Conservation (phyloP, 2,329 filamentous ascomycete genomes). For the Phialophora chinensis region DNA sequence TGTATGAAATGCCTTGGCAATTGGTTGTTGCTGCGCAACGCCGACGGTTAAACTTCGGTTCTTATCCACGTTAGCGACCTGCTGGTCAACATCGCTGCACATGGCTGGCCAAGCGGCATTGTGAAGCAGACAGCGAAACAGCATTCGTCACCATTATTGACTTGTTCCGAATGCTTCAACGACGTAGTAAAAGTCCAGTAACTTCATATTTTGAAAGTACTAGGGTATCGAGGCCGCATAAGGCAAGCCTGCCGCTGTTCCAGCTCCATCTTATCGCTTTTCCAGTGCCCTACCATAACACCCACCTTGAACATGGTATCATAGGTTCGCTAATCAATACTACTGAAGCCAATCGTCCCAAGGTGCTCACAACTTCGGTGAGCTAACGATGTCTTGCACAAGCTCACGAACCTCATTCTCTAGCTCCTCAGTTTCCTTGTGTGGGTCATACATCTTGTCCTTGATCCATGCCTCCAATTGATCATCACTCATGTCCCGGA, state of each 20-base stretch:
- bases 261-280: neutral
- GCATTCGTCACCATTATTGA: neutral
- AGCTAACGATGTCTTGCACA: conserved; percentile 28
- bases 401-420: conserved; percentile 48
- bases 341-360: neutral
- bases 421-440: conserved; percentile 53
- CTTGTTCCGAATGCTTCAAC: neutral
- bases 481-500: conserved; percentile 52
- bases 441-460: conserved; percentile 57
- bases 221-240: neutral
- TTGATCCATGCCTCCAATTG: conserved; percentile 56
- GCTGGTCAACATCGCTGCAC: too few species aligned
- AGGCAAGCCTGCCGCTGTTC: neutral
- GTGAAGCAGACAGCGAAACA: neutral
- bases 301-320: neutral
- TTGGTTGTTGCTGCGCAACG: conserved; percentile 5
- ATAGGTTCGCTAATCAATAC: conserved; percentile 15
- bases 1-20: neutral
- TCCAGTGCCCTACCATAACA: conserved; percentile 2
- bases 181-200: neutral
- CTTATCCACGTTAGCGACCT: neutral
- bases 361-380: conserved; percentile 27
- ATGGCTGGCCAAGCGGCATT: too few species aligned
- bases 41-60: neutral
- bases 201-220: neutral